A percentile compares a stretch with the other conserved stretches of the same genome.
These are phyloP conservation scores for Mycosphaerella sp. DNA, from an alignment of 2,329 filamentous ascomycete genomes.

Conservation along the genomic window DNA sequence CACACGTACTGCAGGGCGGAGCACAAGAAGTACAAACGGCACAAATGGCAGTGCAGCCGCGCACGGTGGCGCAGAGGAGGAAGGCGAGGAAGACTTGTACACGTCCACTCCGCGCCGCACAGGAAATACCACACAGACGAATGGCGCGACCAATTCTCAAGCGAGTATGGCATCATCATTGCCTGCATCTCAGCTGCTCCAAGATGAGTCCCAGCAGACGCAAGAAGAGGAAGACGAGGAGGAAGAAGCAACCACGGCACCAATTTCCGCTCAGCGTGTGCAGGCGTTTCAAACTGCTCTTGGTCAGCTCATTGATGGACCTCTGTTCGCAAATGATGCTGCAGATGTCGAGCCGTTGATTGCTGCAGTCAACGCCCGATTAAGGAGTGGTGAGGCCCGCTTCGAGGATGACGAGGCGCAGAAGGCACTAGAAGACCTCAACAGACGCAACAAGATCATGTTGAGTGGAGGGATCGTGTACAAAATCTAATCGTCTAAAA, in stretches of 20 bases:
- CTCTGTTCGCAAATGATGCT: conserved; percentile 80
- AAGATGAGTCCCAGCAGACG: conserved; percentile 46
- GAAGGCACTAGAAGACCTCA: conserved; percentile 71
- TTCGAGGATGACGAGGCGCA: conserved; percentile 69
- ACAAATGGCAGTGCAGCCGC: conserved; percentile 28
- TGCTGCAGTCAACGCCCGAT: conserved; percentile 66
- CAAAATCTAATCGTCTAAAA: conserved; percentile 35
- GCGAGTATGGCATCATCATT: conserved; percentile 73
- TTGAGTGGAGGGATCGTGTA: conserved; percentile 47
- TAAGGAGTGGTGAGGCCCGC: conserved; percentile 51
- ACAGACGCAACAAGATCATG: conserved; percentile 85
- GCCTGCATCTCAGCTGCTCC: conserved; percentile 63
- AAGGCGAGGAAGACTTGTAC: conserved; percentile 52
- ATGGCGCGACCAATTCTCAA: conserved; percentile 41
- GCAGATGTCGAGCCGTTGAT: conserved; percentile 70
- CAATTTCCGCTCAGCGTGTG: conserved; percentile 58
- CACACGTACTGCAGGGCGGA: conserved; percentile 20
- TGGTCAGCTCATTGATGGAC: conserved; percentile 73
- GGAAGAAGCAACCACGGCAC: conserved; percentile 37
- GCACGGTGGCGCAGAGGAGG: conserved; percentile 33
- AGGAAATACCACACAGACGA: conserved; percentile 28
- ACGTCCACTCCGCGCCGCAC: conserved; percentile 30
- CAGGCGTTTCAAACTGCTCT: conserved; percentile 71
- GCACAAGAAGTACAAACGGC: conserved; percentile 17
- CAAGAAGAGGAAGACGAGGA: conserved; percentile 30